Evolutionary conservation across 2,329 filamentous ascomycete species (phyloP), one percentile per base, ranked within the genome.

Genomic region (Lasiodiplodia sp.): DNA sequence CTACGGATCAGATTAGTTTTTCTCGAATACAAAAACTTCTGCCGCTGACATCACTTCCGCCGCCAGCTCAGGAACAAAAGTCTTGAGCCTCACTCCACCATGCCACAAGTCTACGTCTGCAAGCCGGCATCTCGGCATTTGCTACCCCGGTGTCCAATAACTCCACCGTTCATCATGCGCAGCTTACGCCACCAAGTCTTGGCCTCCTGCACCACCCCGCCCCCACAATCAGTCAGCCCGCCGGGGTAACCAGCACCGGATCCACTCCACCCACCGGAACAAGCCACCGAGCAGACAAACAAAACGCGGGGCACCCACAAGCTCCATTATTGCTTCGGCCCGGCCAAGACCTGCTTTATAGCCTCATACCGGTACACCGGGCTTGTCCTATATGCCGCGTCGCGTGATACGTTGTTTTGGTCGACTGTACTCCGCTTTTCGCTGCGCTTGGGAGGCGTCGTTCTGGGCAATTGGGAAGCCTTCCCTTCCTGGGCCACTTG

Each of bases 261-360:
- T 51, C 58, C 58, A 51, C 58, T 16, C 25, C 40, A 63, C 28
- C 58, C 58, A 63, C 58, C 58, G 58, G 58, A 63, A 28, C 40
- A 12, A 21, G 38, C 57, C 57, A 62, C 57, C 57, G 57, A 62
- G 38, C 16, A 38, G 34, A 60, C 25, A 5, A 60, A 25, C 37
- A 58, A 51, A 63, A 63, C 58, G 58, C 58, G 58, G 58, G 40
- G 58, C 40, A 63, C 16, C 58, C 25, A 23, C 58, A 63, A 49
- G 11, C 25, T 18, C 34, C 55, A 21, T 38, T 40, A 38, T 60
- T 38, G 57, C 57, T 60, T 47, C 58, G 44, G 40, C 58, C 58
- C 28, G 58, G 58, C 44, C 44, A 63, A 51, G 28, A 8, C 58
- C 25, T 37, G 37, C 21, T 11, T n/a, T 51, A 51, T 51, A 60